A percentile compares a stretch with the other conserved stretches of the same genome.
phyloP scores from a whole-genome alignment of 2,329 filamentous ascomycete species.

The Fusarium tupiense region DNA sequence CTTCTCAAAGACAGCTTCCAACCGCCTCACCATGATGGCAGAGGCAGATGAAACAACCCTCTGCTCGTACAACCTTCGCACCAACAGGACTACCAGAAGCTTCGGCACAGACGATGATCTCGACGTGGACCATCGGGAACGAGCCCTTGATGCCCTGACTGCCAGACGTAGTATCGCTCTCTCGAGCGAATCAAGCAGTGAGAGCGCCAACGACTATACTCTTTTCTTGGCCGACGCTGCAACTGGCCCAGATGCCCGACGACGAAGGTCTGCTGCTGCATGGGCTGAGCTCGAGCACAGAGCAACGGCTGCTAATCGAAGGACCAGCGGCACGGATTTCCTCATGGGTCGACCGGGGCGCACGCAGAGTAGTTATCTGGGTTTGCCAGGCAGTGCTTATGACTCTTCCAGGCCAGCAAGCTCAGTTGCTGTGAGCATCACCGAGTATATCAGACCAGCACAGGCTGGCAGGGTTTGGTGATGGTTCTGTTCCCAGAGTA shows the following conservation, averaged over 20 bases:
- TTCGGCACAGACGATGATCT: constrained; percentile 17
- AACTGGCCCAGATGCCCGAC: constrained; percentile 3
- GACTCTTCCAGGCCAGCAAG: constrained; percentile 21
- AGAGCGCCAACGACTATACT: constrained; percentile 35
- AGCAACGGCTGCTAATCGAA: neutral
- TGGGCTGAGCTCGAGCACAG: constrained; percentile 33
- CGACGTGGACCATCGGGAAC: constrained; percentile 26
- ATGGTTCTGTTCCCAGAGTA: neutral
- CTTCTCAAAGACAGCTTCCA: constrained; percentile 40
- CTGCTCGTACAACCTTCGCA: constrained; percentile 30
- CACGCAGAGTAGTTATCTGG: constrained; percentile 21
- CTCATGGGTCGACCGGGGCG: constrained; percentile 13
- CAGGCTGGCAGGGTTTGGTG: constrained; percentile 19
- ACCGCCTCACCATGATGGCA: constrained; percentile 29
- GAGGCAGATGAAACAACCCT: constrained; percentile 38
- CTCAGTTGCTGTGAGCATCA: constrained; percentile 26
- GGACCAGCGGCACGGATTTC: constrained; percentile 15
- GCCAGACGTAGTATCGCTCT: constrained; percentile 15
- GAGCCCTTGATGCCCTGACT: constrained; percentile 29
- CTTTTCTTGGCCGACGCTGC: constrained; percentile 37
- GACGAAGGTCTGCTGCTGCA: constrained; percentile 24
- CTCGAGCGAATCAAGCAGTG: constrained; percentile 6
- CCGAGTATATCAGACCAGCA: constrained; percentile 32
- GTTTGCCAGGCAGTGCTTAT: constrained; percentile 10
- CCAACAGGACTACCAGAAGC: neutral